Conservation (phyloP, 2,329 filamentous ascomycete species). For the Cladosporium austrohemisphaericum region DNA sequence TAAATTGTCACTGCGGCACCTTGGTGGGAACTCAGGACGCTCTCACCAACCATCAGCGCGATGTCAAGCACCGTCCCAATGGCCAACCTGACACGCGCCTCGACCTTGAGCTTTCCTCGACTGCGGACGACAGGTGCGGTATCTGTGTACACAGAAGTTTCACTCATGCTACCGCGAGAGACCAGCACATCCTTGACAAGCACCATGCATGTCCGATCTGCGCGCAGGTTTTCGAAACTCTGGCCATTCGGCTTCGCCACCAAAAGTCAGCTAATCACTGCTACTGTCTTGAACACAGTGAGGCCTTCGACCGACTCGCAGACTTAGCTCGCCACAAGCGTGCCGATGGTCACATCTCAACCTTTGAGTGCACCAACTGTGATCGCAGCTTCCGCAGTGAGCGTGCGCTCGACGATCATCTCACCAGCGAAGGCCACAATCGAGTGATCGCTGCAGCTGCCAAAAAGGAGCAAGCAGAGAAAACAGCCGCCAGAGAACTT, state of each 20-base stretch:
- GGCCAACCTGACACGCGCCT: too few species aligned
- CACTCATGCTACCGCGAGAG: neutral
- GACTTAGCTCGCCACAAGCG: conserved; percentile 9
- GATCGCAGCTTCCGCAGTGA: conserved; percentile 15
- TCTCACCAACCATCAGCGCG: neutral
- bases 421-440: conserved; percentile 13
- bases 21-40: neutral
- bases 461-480: neutral
- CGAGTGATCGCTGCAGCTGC: neutral
- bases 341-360: conserved; percentile 8
- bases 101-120: neutral
- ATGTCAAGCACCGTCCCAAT: too few species aligned
- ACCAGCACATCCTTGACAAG: neutral
- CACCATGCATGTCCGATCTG: conserved; percentile 16
- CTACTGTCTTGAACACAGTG: conserved; percentile 18
- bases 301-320: conserved; percentile 1
- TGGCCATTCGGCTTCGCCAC: conserved; percentile 5
- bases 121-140: neutral
- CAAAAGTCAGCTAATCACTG: conserved; percentile 14
- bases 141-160: neutral
- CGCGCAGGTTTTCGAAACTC: conserved; percentile 6
- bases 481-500: neutral
- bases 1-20: neutral
- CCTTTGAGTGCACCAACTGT: conserved; percentile 11
- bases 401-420: conserved; percentile 16